A percentile compares a stretch with the other conserved stretches of the same genome.
phyloP scores from a whole-genome alignment of 495 filamentous ascomycete genomes.

The Immersiella caudata region DNA sequence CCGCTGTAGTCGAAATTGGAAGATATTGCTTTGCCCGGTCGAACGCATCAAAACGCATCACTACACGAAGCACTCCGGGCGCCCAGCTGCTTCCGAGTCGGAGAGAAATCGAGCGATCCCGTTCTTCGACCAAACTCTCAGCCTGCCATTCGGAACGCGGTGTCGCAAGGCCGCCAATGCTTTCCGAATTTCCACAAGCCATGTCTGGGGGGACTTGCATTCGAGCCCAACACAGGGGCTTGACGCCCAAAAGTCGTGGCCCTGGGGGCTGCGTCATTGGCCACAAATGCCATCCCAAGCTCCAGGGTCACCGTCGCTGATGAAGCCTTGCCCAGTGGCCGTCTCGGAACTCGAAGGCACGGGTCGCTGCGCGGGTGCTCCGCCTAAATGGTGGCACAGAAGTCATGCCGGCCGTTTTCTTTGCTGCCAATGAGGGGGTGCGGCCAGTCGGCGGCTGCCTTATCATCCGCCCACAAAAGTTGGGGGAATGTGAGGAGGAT shows the following conservation, averaged over 20 bases:
- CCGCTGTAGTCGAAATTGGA: slow-evolving; percentile 18
- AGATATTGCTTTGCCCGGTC: slow-evolving; percentile 11
- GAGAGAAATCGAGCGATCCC: not conserved
- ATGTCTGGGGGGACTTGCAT: not conserved
- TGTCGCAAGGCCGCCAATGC: slow-evolving; percentile 6
- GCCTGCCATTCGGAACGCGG: slow-evolving; percentile 2
- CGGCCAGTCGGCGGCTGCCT: slow-evolving; percentile 12
- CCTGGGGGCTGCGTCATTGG: slow-evolving; percentile 10
- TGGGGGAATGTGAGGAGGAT: not conserved
- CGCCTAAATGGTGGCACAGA: slow-evolving; percentile 20
- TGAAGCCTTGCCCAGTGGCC: slow-evolving; percentile 3
- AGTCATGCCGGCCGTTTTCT: slow-evolving; percentile 8
- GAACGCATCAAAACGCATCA: not conserved
- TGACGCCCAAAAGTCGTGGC: not conserved
- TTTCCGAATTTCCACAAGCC: slow-evolving; percentile 11
- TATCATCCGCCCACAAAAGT: slow-evolving; percentile 9
- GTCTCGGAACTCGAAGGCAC: not conserved
- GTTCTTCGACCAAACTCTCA: not conserved
- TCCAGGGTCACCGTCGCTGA: not conserved
- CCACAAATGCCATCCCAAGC: not conserved
- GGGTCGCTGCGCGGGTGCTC: slow-evolving; percentile 11
- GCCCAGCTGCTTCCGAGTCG: not conserved
- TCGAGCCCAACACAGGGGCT: slow-evolving; percentile 5
- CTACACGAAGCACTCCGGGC: not conserved
- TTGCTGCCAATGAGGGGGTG: slow-evolving; percentile 14